Base-by-base conservation (phyloP, 2,329 filamentous ascomycete species). In the Colletotrichum liriopes region DNA sequence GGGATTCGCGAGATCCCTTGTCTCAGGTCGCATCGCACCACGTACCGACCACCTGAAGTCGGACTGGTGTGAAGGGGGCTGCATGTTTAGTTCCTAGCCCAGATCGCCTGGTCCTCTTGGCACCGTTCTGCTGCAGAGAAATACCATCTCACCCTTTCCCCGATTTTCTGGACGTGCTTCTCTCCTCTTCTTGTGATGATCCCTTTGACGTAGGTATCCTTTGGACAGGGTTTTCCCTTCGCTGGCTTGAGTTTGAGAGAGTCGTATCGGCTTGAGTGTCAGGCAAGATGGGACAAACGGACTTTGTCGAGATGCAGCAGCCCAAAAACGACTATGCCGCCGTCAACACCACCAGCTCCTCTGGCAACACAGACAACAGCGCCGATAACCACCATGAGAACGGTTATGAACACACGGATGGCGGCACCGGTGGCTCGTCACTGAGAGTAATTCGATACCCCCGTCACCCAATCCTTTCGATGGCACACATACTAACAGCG, bases 21-120 rank as follows among this genome's bases (percentile, higher is more conserved):
- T 69, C 65, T 63, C 69, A 69, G 37, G 65, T 72, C 52, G 52
- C 39, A 64, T 72, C 51, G 58, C 45, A 69, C 55, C 26, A 41
- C 67, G 67, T 66, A 71, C 67, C 62, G 67, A 71, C 45, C 45
- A 71, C 16, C 69, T 64, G 9, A 47, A 69, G 69, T 37, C 37
- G 65, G 69, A 63, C 29, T 72, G 69, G 65, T 45, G 65, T 65
- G 65, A 72, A 45, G 59, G 58, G 45, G 55, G 39, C 26, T 69
- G 69, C 69, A 69, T 68, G 26, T 45, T 47, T 64, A 56, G 51
- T 20, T 35, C 39, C n/a, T 7, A 49, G 37, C 18, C 65, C 51
- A 58, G 51, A 64, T 72, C 65, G 45, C 26, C 43, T 52, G 54
- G 65, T 59, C 18, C 20, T 59, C 65, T 72, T 72, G 69, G 69